Conservation (phyloP, 2,329 filamentous ascomycete species). For the Fusarium newnesense region DNA sequence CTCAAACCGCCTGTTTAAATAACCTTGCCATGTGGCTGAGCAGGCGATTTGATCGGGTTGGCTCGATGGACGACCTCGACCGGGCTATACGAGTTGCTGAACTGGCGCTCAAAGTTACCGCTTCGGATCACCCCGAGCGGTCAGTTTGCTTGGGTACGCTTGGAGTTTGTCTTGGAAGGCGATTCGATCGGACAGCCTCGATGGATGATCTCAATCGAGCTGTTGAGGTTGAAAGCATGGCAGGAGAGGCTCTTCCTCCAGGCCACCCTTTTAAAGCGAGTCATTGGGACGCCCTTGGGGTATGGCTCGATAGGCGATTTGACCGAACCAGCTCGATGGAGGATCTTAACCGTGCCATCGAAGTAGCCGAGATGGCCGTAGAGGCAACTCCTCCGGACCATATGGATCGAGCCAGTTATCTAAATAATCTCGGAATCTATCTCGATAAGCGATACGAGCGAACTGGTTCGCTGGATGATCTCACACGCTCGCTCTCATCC, state of each 20-base stretch:
- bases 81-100: not conserved
- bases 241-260: not conserved
- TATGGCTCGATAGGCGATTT: not conserved
- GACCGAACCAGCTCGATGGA: not conserved
- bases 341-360: rapidly evolving
- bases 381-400: rapidly evolving
- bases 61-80: not conserved
- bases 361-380: not conserved
- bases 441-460: not conserved
- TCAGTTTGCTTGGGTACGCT: not conserved
- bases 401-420: not conserved
- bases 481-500: not conserved
- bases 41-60: not conserved
- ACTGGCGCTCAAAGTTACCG: not conserved
- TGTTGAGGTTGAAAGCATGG: not conserved
- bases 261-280: not conserved
- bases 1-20: not conserved
- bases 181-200: not conserved
- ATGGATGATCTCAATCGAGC: not conserved
- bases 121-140: not conserved
- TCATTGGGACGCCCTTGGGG: not conserved
- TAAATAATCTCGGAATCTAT: not conserved
- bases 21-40: not conserved
- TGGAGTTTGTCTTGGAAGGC: not conserved
- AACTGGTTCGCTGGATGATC: rapidly evolving